Base-by-base conservation (phyloP, 1,284 basidiomycete genomes). In the Cryptococcus sp. region DNA sequence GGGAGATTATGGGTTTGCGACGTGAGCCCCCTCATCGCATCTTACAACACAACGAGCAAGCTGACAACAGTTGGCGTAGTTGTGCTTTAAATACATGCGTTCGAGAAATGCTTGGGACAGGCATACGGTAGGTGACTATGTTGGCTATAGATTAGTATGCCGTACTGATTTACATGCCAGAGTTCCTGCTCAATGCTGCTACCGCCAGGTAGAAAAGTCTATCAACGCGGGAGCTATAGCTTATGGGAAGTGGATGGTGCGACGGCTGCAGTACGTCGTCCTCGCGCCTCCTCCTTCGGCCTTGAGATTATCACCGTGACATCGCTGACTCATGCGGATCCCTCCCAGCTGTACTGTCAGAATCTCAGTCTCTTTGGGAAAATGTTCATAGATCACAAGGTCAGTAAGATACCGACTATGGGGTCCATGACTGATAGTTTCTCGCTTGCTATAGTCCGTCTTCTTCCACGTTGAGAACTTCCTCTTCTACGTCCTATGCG, bases 161-260 rank as follows among this genome's bases (percentile, higher is more conserved):
- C n/a, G 26, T n/a, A 3, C n/a, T 5, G 15, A 13, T n/a, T 17
- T 11, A 45, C 20, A 41, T 37, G 10, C 10, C 76, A 93, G 88
- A 87, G 84, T 72, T 82, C 80, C 46, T 98, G 95, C 72, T 81
- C 81, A 3, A 75, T 84, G 61, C 83, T 81, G 49, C 85, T 87
- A 71, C 96, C 96, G 1, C 95, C 95, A 0, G 95, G 95, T 2
- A 80, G 83, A 46, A 90, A 89, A 72, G 92, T 97, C 10, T 99
- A 98, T 74, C 88, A 94, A 68, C 83, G 89, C 34, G 93, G 91
- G 0, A 89, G 89, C 10, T 91, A 91, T 75, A 87, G 85, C 8
- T 95, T 99, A 50, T 97, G 92, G 90, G 93, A 98, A 78, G 88
- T 99, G 1, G 93, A 99, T 73, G 95, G 94, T 3, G 86, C 87